Base-by-base conservation (phyloP, 192 early-diverging fungal species). In the Backusella mclennaniae region DNA sequence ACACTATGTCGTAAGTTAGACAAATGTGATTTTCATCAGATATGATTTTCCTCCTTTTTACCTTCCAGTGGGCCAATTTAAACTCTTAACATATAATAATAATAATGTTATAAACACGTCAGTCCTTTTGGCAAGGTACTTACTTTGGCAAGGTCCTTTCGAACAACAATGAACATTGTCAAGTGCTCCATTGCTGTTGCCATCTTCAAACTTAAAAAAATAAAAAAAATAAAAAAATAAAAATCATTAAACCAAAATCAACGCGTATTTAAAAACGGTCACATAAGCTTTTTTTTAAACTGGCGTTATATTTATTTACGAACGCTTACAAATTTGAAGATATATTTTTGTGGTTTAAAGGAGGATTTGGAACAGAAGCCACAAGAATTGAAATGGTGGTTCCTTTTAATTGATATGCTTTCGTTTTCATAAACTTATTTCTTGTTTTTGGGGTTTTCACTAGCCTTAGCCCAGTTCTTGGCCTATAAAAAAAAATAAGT, bases 161-260 rank as follows among this genome's bases (percentile, higher is more conserved):
- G 86, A 73, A 95, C 87, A 49, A 94, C 89, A 74, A 95, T 88
- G 72, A 90, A 95, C 87, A 95, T 92, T 31, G 91, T 93, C 63
- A 92, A 85, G 19, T 89, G 90, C 36, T 93, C 90, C 17, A 70
- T 42, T 33, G 69, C 73, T 49, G 78, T 33, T 69, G 73, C 38
- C 68, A 66, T 75, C 6, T 12, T 44, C 2, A 33, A 33, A 33
- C 33, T 12, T 42, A 1, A 41, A 17, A 41, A 35, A 69, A 9
- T 23, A 26, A 9, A 19, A 17, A 36, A 19, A 41, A 2, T 7
- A 17, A 68, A 33, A 68, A 21, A 36, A 11, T 5, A 29, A 67
- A 35, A 21, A 35, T 36, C 15, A 33, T 1, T 35, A 33, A 17
- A 36, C 1, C 0, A 68, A 36, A 68, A 41, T 44, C 7, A 5